Conservation (phyloP, 169 alveolate genomes). For the Eimeria necatrix region DNA sequence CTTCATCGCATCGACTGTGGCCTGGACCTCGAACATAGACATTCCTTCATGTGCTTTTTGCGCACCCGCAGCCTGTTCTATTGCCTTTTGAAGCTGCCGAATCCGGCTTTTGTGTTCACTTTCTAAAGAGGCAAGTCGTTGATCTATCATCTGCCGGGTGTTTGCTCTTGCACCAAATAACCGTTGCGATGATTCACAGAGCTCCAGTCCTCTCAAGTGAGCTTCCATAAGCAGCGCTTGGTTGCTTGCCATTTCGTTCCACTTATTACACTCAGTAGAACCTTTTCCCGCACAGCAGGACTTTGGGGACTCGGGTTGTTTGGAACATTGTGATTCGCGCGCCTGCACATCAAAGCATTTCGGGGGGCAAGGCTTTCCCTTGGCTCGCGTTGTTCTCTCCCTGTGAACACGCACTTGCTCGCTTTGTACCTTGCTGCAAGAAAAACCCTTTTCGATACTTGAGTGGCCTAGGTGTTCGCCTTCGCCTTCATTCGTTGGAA, state of each 20-base stretch:
- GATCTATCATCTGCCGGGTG: background rate
- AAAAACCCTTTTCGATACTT: background rate
- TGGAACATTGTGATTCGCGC: background rate
- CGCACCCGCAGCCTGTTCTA: conserved; percentile 27
- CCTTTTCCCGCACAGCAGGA: background rate
- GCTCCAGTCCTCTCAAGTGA: conserved; percentile 50
- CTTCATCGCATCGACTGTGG: background rate
- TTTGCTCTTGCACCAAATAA: conserved; percentile 21
- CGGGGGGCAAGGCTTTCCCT: conserved; percentile 41
- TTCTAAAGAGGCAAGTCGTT: conserved; percentile 54
- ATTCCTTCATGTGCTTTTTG: background rate
- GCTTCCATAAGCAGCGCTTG: conserved; percentile 26
- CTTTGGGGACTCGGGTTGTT: background rate
- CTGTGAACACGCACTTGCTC: background rate
- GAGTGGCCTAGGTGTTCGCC: no score
- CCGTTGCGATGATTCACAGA: conserved; percentile 34
- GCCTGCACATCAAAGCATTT: background rate
- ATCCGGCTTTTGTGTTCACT: conserved; percentile 9
- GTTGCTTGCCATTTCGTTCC: conserved; percentile 34
- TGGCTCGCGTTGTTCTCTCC: background rate
- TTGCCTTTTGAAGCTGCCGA: conserved; percentile 30
- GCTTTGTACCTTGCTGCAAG: background rate
- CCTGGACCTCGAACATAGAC: background rate
- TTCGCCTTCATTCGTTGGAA: no score
- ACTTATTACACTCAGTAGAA: background rate